A percentile compares a stretch with the other conserved stretches of the same genome.
These are phyloP conservation scores for Aspergillus ochraceoroseus DNA, from an alignment of 2,329 filamentous ascomycete genomes.

Conservation along the genomic window DNA sequence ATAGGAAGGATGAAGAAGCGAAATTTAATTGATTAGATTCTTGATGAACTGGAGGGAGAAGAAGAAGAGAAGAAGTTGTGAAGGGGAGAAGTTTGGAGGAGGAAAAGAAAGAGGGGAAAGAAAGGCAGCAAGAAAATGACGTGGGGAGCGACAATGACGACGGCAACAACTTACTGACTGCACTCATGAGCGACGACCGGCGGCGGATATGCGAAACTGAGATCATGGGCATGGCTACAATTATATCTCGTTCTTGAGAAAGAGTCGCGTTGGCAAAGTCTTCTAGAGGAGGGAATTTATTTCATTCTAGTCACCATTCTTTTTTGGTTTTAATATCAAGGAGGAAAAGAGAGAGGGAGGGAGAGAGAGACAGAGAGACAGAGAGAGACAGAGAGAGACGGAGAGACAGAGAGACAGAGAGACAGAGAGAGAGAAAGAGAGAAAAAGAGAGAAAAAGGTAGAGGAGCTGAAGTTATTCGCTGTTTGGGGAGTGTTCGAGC, in stretches of 20 bases:
- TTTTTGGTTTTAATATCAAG: no score
- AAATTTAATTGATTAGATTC: no score
- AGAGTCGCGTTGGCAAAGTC: conserved; percentile 5
- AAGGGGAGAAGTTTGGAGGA: no score
- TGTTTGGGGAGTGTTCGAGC: not conserved
- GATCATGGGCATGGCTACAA: conserved; percentile 30
- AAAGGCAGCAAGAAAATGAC: conserved; percentile 18
- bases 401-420: not conserved
- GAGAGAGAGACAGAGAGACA: no score
- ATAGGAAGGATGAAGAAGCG: conserved; percentile 1
- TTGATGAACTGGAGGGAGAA: conserved; percentile 3
- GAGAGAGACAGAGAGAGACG: no score
- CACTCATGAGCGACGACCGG: conserved; percentile 29
- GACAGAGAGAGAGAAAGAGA: not conserved
- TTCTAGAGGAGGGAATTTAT: conserved; percentile 6
- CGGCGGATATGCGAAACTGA: conserved; percentile 35
- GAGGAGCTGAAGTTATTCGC: conserved; percentile 7
- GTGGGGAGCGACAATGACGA: conserved; percentile 15
- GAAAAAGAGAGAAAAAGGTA: not conserved
- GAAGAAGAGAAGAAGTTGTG: no score
- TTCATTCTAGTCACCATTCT: conserved; percentile 9
- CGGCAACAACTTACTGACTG: conserved; percentile 32
- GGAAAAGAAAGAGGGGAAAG: conserved; percentile 12
- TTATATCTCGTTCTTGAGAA: not conserved
- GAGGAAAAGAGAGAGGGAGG: conserved; percentile 1